Base-by-base conservation (phyloP, 2,329 filamentous ascomycete species). In the Trematosphaeria pertusa region DNA sequence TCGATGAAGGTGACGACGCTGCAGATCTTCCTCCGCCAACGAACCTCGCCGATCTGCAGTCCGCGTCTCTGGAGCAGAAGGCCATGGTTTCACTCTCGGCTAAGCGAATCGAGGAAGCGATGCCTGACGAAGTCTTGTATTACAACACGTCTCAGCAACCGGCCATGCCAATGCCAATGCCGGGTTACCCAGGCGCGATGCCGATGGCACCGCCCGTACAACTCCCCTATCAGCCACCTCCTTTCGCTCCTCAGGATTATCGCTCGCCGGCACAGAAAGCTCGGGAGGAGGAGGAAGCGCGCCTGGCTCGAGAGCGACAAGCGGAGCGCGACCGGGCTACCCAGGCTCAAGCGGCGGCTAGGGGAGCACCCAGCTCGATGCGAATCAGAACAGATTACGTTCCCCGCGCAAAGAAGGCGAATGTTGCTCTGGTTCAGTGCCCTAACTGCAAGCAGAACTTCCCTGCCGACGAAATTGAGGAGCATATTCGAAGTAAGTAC, bases 361-460 rank as follows among this genome's bases (percentile, higher is more conserved):
- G 87, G 64, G 84, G 84, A 26, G 82, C 82, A 37, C 78, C 82
- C 33, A 81, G 79, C 22, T 83, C 87, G 0, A 92, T 96, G 85
- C 93, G 92, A 71, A 97, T 97, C 69, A 88, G 91, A 67, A 89
- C 89, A 68, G 93, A 96, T 72, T 96, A 97, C 68, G 88, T 96
- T 14, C 92, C 93, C 0, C 85, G 90, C 39, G 85, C 87, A 36
- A 87, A 84, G 65, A 85, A 83, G 65, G 80, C 83, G 54, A 82
- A 80, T 42, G 78, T 78, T 32, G 80, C 85, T 55, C 89, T 86
- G 69, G 88, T 87, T 3, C 78, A 96, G 46, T 97, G 93, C 70
- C 92, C 92, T 46, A 96, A 96, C 73, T 97, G 94, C 79, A 88
- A 89, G 61, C 90, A 96, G 75, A 86, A 89, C 59, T 91, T 97